These are phyloP conservation scores for Fusarium clavum DNA, from an alignment of 2,329 filamentous ascomycete genomes.

Conservation along the genomic window DNA sequence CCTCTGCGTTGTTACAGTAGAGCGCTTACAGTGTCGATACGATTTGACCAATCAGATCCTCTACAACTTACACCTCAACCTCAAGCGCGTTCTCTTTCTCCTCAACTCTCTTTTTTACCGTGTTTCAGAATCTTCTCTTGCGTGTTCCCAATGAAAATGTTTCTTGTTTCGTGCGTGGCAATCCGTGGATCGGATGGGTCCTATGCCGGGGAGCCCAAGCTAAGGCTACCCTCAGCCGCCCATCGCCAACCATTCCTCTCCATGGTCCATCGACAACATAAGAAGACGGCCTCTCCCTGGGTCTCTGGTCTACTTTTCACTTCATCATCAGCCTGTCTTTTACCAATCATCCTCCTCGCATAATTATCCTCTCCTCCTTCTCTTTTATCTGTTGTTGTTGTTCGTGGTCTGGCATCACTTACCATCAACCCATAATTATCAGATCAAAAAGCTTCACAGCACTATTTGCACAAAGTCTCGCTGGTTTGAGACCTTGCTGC, in stretches of 20 bases:
- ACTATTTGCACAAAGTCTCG: conserved; percentile 8
- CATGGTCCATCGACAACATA: conserved; percentile 37
- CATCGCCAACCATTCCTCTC: conserved; percentile 42
- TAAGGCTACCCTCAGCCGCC: conserved; percentile 10
- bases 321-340: conserved; percentile 43
- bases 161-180: conserved; percentile 39
- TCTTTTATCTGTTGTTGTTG: conserved; percentile 9
- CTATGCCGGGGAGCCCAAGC: conserved; percentile 31
- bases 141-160: conserved; percentile 40
- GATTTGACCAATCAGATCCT: conserved; percentile 25
- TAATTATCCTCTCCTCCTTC: conserved; percentile 8
- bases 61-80: conserved; percentile 32
- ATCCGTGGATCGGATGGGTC: conserved; percentile 38
- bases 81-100: conserved; percentile 14
- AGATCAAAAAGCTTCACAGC: conserved; percentile 39
- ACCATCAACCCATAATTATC: conserved; percentile 16
- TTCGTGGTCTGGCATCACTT: conserved; percentile 42
- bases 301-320: conserved; percentile 30
- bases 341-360: conserved; percentile 38
- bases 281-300: conserved; percentile 48
- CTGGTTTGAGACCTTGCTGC: conserved; percentile 5
- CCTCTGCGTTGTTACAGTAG: background rate
- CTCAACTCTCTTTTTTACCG: background rate
- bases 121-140: conserved; percentile 42
- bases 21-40: conserved; percentile 35